Percentiles rank a stretch among this genome's conserved stretches.
These are phyloP conservation scores for Trypanosoma lewisi DNA, from an alignment of 208 protist species.

Conservation along the genomic window DNA sequence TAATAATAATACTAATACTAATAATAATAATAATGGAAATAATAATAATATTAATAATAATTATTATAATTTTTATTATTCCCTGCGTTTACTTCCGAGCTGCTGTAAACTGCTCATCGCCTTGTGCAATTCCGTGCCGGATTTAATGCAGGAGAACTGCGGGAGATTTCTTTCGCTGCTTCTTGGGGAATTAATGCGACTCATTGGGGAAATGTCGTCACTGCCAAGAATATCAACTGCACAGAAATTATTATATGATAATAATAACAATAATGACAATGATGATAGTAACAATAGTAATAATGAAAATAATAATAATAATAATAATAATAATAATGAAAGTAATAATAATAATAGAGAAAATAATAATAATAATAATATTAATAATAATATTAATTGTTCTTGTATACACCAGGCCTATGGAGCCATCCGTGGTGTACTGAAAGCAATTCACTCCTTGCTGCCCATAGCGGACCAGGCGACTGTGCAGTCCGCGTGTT, in stretches of 20 bases:
- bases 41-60: too few relatives aligned
- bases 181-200: constrained; percentile 40
- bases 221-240: neutral
- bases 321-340: too few relatives aligned
- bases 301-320: too few relatives aligned
- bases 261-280: too few relatives aligned
- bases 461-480: constrained; percentile 25
- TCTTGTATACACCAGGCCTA: too few relatives aligned
- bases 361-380: too few relatives aligned
- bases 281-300: too few relatives aligned
- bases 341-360: too few relatives aligned
- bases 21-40: too few relatives aligned
- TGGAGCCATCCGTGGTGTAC: constrained; percentile 18
- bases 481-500: constrained; percentile 19
- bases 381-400: too few relatives aligned
- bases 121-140: constrained; percentile 53
- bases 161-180: constrained; percentile 59
- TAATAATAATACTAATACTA: too few relatives aligned
- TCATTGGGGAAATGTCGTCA: constrained; percentile 5
- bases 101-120: constrained; percentile 65
- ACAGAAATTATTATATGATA: neutral
- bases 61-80: too few relatives aligned
- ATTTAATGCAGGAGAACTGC: constrained; percentile 59
- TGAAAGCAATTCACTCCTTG: constrained; percentile 22
- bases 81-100: constrained; percentile 33